Evolutionary conservation across 2,329 filamentous ascomycete species (phyloP).

Genomic region (Ceratocystis albifundus): DNA sequence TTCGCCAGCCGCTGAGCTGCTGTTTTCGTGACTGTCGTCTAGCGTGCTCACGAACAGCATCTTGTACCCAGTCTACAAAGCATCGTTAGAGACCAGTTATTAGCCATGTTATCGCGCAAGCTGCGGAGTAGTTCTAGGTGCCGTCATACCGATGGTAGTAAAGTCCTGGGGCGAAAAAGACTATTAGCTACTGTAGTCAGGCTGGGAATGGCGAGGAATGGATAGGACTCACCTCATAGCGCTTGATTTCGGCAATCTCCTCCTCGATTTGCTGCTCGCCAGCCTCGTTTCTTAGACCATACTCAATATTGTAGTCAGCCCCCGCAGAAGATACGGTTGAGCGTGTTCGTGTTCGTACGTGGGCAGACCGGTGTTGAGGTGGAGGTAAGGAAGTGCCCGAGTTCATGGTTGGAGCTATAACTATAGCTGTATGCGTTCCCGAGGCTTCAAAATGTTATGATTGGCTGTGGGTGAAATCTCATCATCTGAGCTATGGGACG

Average conservation of each 20-base stretch:
- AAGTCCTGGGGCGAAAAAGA: constrained; percentile 51
- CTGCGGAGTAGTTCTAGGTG: not conserved
- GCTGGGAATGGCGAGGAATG: not conserved
- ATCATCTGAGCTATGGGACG: not conserved
- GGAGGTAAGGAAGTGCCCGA: constrained; percentile 14
- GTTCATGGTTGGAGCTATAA: constrained; percentile 16
- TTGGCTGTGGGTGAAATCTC: not conserved
- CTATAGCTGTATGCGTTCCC: constrained; percentile 1
- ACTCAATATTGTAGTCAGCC: constrained; percentile 28
- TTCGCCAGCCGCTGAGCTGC: constrained; percentile 48
- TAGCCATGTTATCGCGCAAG: not conserved
- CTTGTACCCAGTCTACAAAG: constrained; percentile 79
- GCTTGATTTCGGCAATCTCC: constrained; percentile 94
- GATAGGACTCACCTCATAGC: constrained; percentile 58
- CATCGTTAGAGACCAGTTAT: not conserved
- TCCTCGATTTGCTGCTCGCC: constrained; percentile 65
- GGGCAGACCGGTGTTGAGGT: constrained; percentile 5
- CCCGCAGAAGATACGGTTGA: constrained; percentile 8
- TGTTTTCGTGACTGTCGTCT: constrained; percentile 65
- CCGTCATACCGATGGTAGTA: constrained; percentile 65
- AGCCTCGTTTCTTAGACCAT: constrained; percentile 24
- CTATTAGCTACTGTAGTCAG: not conserved
- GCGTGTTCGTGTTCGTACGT: constrained; percentile 17
- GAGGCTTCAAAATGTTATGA: not conserved
- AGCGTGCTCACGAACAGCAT: constrained; percentile 81